A percentile compares a stretch with the other conserved stretches of the same genome.
These are phyloP conservation scores for Hericium erinaceus DNA, from an alignment of 768 basidiomycete genomes.

Conservation along the genomic window DNA sequence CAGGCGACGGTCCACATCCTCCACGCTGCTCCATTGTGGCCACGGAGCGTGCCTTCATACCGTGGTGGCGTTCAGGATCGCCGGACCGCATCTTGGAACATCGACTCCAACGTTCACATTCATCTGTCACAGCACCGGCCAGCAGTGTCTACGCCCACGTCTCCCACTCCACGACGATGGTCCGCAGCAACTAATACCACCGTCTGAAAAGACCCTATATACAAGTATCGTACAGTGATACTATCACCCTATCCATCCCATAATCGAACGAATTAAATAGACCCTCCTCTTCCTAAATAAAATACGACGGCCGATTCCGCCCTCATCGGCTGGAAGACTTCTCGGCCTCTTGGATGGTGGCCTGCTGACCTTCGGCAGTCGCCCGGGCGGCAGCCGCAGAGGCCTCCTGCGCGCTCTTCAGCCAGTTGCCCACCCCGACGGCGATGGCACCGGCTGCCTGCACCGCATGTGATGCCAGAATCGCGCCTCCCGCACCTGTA, in stretches of 20 bases:
- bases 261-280: not conserved
- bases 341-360: not conserved
- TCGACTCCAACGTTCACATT: no score
- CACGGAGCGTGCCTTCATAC: no score
- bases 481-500: conserved; percentile 61
- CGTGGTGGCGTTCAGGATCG: not conserved
- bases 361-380: not conserved
- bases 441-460: conserved; percentile 77
- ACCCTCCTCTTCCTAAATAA: not conserved
- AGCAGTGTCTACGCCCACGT: not conserved
- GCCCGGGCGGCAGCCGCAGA: conserved; percentile 2
- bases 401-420: conserved; percentile 39
- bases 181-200: no score
- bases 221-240: not conserved
- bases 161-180: no score
- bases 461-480: conserved; percentile 63
- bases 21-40: no score
- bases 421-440: conserved; percentile 55
- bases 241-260: not conserved
- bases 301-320: not conserved
- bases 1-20: no score
- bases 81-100: no score
- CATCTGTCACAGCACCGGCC: no score
- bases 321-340: not conserved
- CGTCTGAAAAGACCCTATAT: not conserved